Conservation (phyloP, 176 grass and related monocot species). For the Paspalum notatum region DNA sequence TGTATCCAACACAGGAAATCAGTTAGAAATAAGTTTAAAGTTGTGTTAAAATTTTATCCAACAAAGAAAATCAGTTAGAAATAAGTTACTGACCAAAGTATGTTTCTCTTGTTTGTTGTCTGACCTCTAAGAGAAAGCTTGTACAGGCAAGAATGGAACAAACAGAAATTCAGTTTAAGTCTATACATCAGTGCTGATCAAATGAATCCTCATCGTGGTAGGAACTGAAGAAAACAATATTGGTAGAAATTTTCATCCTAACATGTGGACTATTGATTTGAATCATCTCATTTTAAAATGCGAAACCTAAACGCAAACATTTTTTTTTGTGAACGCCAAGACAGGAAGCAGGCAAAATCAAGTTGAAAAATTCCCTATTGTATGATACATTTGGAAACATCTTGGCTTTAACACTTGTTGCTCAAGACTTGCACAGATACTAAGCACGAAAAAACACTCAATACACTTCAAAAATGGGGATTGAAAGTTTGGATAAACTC, state of each 20-base stretch:
- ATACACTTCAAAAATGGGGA: not conserved
- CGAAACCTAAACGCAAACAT: not conserved
- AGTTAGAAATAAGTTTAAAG: no score
- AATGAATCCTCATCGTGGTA: constrained; percentile 2
- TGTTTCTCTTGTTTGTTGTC: not conserved
- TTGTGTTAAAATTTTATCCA: not conserved
- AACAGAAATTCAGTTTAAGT: not conserved
- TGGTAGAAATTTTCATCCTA: not conserved
- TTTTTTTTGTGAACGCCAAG: not conserved
- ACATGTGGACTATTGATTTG: no score
- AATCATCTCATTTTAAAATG: not conserved
- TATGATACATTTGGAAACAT: not conserved
- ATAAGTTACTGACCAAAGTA: not conserved
- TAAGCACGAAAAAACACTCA: constrained; percentile 7
- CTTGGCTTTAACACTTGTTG: constrained; percentile 3
- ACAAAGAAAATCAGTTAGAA: not conserved
- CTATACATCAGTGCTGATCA: not conserved
- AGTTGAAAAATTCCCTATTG: constrained; percentile 5
- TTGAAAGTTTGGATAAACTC: constrained; percentile 28
- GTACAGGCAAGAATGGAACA: constrained; percentile 3
- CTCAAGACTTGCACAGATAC: not conserved
- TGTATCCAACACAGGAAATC: not conserved
- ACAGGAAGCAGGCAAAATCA: not conserved
- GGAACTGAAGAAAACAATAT: not conserved
- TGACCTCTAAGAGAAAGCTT: constrained; percentile 18